Evolutionary conservation across 192 early-diverging fungal genomes (phyloP), one percentile per base, ranked within the genome.

Genomic region (Coemansia sp.): DNA sequence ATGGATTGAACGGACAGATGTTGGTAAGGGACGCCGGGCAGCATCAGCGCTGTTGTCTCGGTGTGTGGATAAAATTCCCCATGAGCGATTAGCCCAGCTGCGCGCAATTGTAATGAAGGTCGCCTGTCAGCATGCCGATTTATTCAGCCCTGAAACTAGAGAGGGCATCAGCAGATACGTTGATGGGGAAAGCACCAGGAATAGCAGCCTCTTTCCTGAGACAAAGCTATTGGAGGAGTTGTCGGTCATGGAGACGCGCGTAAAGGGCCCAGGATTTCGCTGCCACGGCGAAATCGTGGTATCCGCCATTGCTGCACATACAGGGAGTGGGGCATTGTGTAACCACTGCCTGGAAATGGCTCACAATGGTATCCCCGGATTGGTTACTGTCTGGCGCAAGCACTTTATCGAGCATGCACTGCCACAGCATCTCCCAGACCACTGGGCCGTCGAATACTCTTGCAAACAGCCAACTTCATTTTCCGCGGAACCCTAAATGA

Each of bases 201-300:
- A 44, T 44, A 44, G 38, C 38, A 23, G 27, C 12, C 14, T 53
- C 21, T 62, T 49, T 19, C 7, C 25, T 4, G 38, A 68, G 23
- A 21, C 6, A 12, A 26, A 7, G 1, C 47, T 78, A 32, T 28
- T 79, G 38, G 34, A 55, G 12, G 71, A 79, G 58, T 53, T 74
- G 38, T 51, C 56, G 19, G 56, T 23, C 14, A 65, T 79, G 63
- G 56, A 65, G 27, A 59, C 25, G 28, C 78, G 69, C 7, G 57
- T 68, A 18, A 49, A 26, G 0, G 69, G 73, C n/a, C 78, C 78
- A 1, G 76, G 49, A 25, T 79, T 69, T 56, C 56, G 64, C 44
- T 58, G 58, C 5, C 78, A 81, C 26, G 78, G 78, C 16, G 73
- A 76, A 25, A 69, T 76, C 18, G 70, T 81, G 12, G 69, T 76